A percentile compares a stretch with the other conserved stretches of the same genome.
Evolutionary conservation across 2,329 filamentous ascomycete genomes (phyloP).

Genomic region (Chrysoporthe deuterocubensis): DNA sequence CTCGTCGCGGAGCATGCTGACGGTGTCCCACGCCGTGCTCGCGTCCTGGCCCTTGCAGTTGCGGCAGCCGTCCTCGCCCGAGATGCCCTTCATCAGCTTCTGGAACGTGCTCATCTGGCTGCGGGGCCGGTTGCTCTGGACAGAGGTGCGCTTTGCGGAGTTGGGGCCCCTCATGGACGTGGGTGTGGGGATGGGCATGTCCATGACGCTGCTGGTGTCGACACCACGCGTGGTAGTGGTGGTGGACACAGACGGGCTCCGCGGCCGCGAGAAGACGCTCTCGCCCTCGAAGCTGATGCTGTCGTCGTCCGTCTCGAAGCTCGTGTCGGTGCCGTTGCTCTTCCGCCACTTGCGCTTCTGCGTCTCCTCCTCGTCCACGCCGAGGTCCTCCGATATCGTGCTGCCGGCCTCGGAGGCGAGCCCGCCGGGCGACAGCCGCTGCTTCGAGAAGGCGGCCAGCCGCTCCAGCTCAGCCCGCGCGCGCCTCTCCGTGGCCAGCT

Average conservation of each 20-base stretch:
- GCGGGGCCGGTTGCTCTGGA: conserved; percentile 27
- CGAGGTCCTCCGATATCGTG: conserved; percentile 56
- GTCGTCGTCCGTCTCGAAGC: conserved; percentile 58
- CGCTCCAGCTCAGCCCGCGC: conserved; percentile 45
- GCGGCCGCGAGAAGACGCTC: conserved; percentile 64
- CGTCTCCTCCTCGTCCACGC: conserved; percentile 54
- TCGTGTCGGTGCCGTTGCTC: conserved; percentile 45
- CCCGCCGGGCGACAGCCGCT: conserved; percentile 31
- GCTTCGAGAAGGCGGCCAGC: conserved; percentile 23
- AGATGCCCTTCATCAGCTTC: conserved; percentile 51
- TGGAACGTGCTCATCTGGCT: conserved; percentile 51
- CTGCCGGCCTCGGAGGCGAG: conserved; percentile 41
- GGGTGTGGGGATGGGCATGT: conserved; percentile 25
- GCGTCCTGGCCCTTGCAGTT: conserved; percentile 64
- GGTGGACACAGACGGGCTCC: conserved; percentile 54
- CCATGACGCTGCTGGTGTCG: conserved; percentile 29
- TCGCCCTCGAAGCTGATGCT: conserved; percentile 43
- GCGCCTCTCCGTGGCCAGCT: conserved; percentile 55
- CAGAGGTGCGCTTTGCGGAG: conserved; percentile 17
- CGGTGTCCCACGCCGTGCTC: conserved; percentile 68
- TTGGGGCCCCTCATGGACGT: conserved; percentile 20
- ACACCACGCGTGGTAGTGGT: conserved; percentile 41
- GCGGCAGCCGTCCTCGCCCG: conserved; percentile 49
- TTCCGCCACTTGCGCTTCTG: conserved; percentile 39
- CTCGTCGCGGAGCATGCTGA: conserved; percentile 64